Percentiles rank a stretch among this genome's conserved stretches.
Evolutionary conservation across 352 stramenopile genomes (phyloP).

Genomic region (Globisporangium iwayamae): DNA sequence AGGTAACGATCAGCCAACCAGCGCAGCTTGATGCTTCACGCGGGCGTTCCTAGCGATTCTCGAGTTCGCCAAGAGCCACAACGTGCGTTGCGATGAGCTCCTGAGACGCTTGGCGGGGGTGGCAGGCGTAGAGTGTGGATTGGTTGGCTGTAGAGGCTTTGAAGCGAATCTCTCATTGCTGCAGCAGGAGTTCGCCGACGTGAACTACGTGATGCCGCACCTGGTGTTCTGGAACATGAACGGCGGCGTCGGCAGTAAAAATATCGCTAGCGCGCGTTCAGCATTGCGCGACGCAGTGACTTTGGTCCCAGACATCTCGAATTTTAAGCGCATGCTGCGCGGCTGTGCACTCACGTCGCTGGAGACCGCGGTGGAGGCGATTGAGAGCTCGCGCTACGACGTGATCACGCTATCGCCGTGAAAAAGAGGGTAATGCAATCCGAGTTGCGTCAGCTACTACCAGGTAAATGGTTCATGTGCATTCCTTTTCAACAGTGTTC

Average conservation of each 20-base stretch:
- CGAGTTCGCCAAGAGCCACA: neutral
- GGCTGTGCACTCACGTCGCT: constrained; percentile 4
- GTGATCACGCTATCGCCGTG: constrained; percentile 26
- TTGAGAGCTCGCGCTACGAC: constrained; percentile 30
- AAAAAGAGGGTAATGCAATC: neutral
- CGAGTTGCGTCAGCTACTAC: too few relatives aligned
- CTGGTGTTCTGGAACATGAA: constrained; percentile 77
- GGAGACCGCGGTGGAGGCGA: constrained; percentile 1
- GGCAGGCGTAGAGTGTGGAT: constrained; percentile 43
- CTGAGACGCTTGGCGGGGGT: neutral
- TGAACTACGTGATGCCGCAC: constrained; percentile 36
- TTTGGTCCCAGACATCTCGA: constrained; percentile 46
- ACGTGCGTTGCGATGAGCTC: neutral
- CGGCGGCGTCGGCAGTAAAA: constrained; percentile 20
- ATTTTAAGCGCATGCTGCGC: constrained; percentile 24
- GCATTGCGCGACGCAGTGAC: constrained; percentile 24
- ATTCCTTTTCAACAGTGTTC: too few relatives aligned
- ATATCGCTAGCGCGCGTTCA: neutral
- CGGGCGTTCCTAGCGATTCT: neutral
- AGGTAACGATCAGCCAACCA: neutral
- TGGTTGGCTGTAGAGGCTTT: constrained; percentile 23
- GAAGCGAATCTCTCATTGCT: constrained; percentile 33
- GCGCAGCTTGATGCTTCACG: neutral
- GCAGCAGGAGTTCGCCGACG: constrained; percentile 25
- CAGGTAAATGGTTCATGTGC: too few relatives aligned